These are phyloP conservation scores for Vitis cinerea DNA, from an alignment of 164 flowering plant genomes.

Conservation along the genomic window DNA sequence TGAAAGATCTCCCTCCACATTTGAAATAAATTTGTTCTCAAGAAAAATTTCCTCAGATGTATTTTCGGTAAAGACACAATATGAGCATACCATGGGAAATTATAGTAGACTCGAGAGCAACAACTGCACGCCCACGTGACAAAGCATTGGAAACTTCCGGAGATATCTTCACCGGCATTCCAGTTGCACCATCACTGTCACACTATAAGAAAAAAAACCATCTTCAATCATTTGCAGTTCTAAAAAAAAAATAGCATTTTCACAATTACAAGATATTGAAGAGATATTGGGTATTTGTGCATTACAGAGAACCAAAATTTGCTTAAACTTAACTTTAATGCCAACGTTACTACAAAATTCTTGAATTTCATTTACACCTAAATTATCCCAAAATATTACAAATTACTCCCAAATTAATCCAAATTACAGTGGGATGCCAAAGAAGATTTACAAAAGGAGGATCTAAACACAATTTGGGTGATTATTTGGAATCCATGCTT, in stretches of 20 bases:
- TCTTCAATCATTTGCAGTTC: neutral
- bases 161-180: conserved; percentile 47
- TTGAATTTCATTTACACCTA: neutral
- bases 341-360: neutral
- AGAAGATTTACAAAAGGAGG: no score
- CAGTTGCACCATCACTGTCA: neutral
- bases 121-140: conserved; percentile 62
- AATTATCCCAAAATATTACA: neutral
- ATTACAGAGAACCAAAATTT: neutral
- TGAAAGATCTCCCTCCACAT: no score
- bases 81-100: conserved; percentile 69
- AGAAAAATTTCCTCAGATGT: neutral
- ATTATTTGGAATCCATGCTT: no score
- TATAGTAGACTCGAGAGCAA: conserved; percentile 89
- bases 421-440: no score
- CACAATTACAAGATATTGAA: neutral
- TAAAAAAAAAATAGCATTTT: neutral
- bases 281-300: neutral
- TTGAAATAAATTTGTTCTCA: no score
- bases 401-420: no score
- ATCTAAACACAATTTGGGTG: no score
- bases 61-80: neutral
- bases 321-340: neutral
- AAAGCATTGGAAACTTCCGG: conserved; percentile 73
- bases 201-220: neutral